Conservation (phyloP, 2,329 filamentous ascomycete genomes). For the Ophiostoma fasciatum region DNA sequence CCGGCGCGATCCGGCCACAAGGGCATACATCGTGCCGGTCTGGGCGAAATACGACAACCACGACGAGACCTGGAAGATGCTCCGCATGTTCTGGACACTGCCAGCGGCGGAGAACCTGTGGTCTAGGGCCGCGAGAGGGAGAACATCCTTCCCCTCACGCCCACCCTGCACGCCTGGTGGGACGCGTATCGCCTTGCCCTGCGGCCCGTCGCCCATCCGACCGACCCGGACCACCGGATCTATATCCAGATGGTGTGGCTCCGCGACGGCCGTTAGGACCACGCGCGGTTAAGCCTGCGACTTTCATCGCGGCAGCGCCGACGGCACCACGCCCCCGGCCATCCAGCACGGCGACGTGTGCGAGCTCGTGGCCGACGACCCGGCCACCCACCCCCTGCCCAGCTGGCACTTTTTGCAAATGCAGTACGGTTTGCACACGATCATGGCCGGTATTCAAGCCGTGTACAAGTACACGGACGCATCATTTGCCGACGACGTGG, state of each 20-base stretch:
- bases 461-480: neutral
- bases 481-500: too few species aligned
- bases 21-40: slow-evolving; percentile 6
- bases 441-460: slow-evolving; percentile 2
- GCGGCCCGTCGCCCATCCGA: neutral
- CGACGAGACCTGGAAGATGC: neutral
- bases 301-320: slow-evolving; percentile 1
- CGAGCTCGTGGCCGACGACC: slow-evolving; percentile 1
- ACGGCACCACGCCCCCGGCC: neutral
- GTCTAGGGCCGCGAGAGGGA: neutral
- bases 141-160: slow-evolving; percentile 5
- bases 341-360: slow-evolving; percentile 5
- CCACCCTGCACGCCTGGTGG: slow-evolving; percentile 1
- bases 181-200: slow-evolving; percentile 1
- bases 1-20: neutral
- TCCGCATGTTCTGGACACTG: neutral
- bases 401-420: slow-evolving; percentile 1
- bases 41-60: neutral
- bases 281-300: neutral
- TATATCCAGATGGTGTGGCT: slow-evolving; percentile 7
- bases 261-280: neutral
- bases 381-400: neutral
- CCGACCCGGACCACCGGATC: neutral
- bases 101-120: neutral
- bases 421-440: slow-evolving; percentile 4